Evolutionary conservation across 2,329 filamentous ascomycete species (phyloP), one percentile per base, ranked within the genome.

Genomic region (Aspergillus texensis): DNA sequence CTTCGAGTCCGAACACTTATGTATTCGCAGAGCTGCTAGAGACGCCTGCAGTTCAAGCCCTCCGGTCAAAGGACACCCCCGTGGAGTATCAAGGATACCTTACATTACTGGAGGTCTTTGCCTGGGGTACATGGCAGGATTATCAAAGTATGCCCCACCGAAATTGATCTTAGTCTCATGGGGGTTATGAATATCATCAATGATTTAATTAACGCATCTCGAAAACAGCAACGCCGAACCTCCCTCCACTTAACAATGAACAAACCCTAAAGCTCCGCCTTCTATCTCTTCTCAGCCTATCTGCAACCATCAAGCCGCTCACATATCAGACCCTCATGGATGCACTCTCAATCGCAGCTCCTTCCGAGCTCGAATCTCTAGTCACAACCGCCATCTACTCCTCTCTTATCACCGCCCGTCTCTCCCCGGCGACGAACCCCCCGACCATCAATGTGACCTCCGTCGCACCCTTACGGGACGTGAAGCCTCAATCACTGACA

Each of bases 11-110:
- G 32, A 92, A 93, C 78, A 96, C 94, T 68, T 99, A 90, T 78
- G 86, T 98, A 80, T 99, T 99, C 82, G 88, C 91, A 69, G 94
- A 98, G 81, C 89, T 99, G n/a, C 88, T 99, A 43, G 86, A 91
- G 71, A 88, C 89, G 1, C 88, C 91, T 0, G 88, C 92, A 71
- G 89, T 98, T 69, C 91, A 95, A 78, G 85, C 87, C 14, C 88
- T 98, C 52, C 78, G 83, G 30, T 80, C 79, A 45, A 83, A 75
- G 45, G 76, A 81, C 12, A 77, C 83, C 45, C 76, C 87, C n/a
- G 75, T 84, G 41, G 90, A 96, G 56, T 87, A 90, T 71, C 80
- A 84, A 8, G 71, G 78, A 46, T 81, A 92, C 78, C 84, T 95
- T 57, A 86, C 83, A 1, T 85, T 96, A 16, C 89, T 99, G 52